phyloP scores from a whole-genome alignment of 2,329 filamentous ascomycete species.

The Tolypocladium sp. region DNA sequence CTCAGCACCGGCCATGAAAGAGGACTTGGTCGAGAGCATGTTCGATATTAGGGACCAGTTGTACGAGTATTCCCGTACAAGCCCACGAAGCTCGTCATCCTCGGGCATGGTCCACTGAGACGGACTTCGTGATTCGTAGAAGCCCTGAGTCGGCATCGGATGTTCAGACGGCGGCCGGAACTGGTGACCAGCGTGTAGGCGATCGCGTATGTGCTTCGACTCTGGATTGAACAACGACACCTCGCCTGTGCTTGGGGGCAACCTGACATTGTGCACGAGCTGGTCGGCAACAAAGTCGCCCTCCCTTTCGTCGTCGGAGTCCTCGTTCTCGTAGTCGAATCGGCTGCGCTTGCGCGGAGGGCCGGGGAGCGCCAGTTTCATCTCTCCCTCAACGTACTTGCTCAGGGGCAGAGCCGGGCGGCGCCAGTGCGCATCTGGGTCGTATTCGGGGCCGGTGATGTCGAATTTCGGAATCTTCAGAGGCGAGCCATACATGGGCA shows the following conservation, averaged over 20 bases:
- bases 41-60: slow-evolving; percentile 95
- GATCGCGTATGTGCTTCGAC: slow-evolving; percentile 81
- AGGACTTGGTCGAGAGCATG: slow-evolving; percentile 63
- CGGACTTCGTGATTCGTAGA: slow-evolving; percentile 78
- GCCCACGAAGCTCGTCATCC: slow-evolving; percentile 76
- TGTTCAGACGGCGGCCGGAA: slow-evolving; percentile 90
- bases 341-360: slow-evolving; percentile 70
- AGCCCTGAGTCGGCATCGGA: slow-evolving; percentile 79
- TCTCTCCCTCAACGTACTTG: slow-evolving; percentile 75
- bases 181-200: slow-evolving; percentile 82
- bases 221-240: slow-evolving; percentile 86
- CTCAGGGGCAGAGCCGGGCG: slow-evolving; percentile 74
- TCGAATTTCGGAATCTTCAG: slow-evolving; percentile 50
- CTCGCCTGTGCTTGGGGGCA: slow-evolving; percentile 61
- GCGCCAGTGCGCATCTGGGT: slow-evolving; percentile 65
- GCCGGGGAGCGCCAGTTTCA: slow-evolving; percentile 57
- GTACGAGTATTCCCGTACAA: slow-evolving; percentile 90
- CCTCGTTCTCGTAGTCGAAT: slow-evolving; percentile 72
- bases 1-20: slow-evolving; percentile 78
- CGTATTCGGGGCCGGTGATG: slow-evolving; percentile 44
- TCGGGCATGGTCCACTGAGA: slow-evolving; percentile 90
- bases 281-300: slow-evolving; percentile 48
- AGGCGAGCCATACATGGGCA: slow-evolving; percentile 69
- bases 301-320: slow-evolving; percentile 50
- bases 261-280: slow-evolving; percentile 31